Evolutionary conservation across 805 yeast genomes (phyloP), one percentile per base, ranked within the genome.

Genomic region (Candida hispaniensis): DNA sequence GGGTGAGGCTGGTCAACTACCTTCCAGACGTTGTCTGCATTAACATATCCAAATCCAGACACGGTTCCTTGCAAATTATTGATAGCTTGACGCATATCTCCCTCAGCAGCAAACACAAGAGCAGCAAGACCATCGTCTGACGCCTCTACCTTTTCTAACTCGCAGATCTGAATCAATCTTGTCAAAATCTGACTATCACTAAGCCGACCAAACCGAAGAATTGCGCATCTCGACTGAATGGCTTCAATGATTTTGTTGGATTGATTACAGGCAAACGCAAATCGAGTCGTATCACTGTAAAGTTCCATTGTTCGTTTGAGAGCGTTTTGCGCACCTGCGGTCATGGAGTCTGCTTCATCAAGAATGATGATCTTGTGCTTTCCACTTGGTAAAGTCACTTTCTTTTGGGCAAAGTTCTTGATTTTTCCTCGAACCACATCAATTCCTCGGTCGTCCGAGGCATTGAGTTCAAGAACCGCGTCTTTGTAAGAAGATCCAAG

Each of bases 1-100:
- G 98, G 98, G 58, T 91, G 97, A 2, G 98, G 98, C 36, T 85
- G 79, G 54, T 91, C 98, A 3, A 91, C 97, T 40, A 91, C 81
- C 53, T 79, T 82, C 66, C 85, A 91, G 11, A 91, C 98, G 49
- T 86, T 88, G 24, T 80, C 83, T 29, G 83, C 83, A 50, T 74
- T 80, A n/a, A 91, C 95, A 38, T 80, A 67, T 3, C 79, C 86
- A 59, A 86, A 86, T 2, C 98, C 98, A 1, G 95, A 83, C 18
- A 77, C 88, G 0, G 96, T 85, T 50, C 93, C 77, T 54, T 91
- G 98, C 41, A 91, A 55, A 56, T 91, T 91, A 52, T 91, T 91
- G 30, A 91, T 71, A 0, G 97, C 98, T 57, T 91, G 98, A 56
- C 98, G 74, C 98, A 91, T 88, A 54, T 91, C 98, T 41, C 98